Conservation (phyloP, 1,284 basidiomycete species). For the Heterobasidion irregulare region DNA sequence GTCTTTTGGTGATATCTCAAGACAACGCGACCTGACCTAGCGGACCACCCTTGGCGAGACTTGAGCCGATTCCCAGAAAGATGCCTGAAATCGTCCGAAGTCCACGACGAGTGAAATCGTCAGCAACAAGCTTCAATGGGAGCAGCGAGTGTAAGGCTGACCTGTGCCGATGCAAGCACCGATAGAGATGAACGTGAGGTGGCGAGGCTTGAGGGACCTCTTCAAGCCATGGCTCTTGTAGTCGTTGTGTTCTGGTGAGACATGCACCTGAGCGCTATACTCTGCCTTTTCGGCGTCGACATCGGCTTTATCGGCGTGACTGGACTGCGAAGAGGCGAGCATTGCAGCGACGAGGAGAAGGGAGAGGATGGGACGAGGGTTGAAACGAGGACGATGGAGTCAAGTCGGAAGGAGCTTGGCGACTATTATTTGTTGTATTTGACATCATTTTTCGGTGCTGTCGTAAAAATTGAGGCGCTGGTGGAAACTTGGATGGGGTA, state of each 20-base stretch:
- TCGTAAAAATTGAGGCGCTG: too few relatives aligned
- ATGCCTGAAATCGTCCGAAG: neutral
- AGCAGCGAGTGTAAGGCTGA: neutral
- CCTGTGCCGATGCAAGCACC: neutral
- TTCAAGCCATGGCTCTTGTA: neutral
- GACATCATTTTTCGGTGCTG: too few relatives aligned
- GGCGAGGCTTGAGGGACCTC: neutral
- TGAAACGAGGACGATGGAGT: too few relatives aligned
- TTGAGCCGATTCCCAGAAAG: neutral
- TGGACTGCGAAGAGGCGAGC: neutral
- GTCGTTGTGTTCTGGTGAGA: neutral
- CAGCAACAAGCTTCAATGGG: neutral
- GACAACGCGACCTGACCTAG: neutral
- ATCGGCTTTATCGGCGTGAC: neutral
- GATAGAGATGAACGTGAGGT: neutral
- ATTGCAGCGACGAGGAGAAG: too few relatives aligned
- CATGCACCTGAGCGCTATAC: neutral
- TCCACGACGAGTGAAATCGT: neutral
- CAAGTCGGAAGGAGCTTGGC: too few relatives aligned
- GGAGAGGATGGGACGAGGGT: too few relatives aligned
- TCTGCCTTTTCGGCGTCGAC: neutral
- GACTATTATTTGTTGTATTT: too few relatives aligned
- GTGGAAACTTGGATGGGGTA: too few relatives aligned
- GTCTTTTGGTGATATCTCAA: neutral
- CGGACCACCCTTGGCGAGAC: neutral